A percentile compares a stretch with the other conserved stretches of the same genome.
Conservation (phyloP, 768 basidiomycete genomes). For the Amanita muscaria region DNA sequence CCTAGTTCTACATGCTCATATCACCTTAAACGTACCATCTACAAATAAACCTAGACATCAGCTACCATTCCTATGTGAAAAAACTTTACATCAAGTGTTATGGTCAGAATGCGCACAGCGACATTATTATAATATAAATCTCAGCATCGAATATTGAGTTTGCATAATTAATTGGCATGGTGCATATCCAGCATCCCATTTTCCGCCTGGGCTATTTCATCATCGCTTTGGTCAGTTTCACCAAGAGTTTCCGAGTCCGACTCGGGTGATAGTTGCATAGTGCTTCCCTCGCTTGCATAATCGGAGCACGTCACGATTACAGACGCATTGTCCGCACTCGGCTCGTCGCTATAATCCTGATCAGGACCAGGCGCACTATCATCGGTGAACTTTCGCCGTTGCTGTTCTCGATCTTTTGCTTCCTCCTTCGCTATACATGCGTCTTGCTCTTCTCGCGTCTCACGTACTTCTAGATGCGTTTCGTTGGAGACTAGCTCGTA, state of each 20-base stretch:
- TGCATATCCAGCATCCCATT: background rate
- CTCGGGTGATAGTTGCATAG: slow-evolving; percentile 3
- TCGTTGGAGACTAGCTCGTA: slow-evolving; percentile 3
- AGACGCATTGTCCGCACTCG: slow-evolving; percentile 3
- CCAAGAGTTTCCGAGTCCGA: slow-evolving; percentile 5
- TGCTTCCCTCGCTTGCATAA: slow-evolving; percentile 4
- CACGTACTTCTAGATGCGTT: background rate
- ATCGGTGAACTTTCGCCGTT: slow-evolving; percentile 14
- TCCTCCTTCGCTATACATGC: slow-evolving; percentile 3
- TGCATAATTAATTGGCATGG: no score
- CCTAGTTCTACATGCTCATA: no score
- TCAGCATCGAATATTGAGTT: no score
- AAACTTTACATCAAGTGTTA: no score
- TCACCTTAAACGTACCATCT: no score
- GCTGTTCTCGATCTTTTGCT: slow-evolving; percentile 21
- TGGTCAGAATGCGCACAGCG: slow-evolving; percentile 7
- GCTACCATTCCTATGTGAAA: no score
- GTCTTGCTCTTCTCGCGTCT: background rate
- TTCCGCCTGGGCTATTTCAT: background rate
- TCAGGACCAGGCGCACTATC: background rate
- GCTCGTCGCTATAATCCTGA: background rate
- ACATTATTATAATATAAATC: no score
- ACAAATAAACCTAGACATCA: no score
- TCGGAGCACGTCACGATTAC: slow-evolving; percentile 5
- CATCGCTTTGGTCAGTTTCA: background rate